A percentile compares a stretch with the other conserved stretches of the same genome.
phyloP scores from a whole-genome alignment of 805 yeast genomes.

The Tetrapisispora pingtungensis region DNA sequence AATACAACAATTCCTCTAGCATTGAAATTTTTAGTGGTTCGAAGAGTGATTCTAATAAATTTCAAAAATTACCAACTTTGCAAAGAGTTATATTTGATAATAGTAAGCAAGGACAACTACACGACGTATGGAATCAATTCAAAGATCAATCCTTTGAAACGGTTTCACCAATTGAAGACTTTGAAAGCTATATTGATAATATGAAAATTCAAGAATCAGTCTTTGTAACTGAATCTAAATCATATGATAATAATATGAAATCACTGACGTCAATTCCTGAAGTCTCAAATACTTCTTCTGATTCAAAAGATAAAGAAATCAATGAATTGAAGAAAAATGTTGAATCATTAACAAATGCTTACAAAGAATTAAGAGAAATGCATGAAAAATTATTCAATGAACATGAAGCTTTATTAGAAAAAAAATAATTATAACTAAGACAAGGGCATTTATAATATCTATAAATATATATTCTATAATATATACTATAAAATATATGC shows the following conservation, averaged over 20 bases:
- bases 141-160: slow-evolving; percentile 19
- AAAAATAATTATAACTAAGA: background rate
- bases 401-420: slow-evolving; percentile 32
- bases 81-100: slow-evolving; percentile 47
- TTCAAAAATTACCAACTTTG: slow-evolving; percentile 43
- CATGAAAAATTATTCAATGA: slow-evolving; percentile 50
- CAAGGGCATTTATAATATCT: background rate
- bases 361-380: slow-evolving; percentile 45
- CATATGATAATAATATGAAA: slow-evolving; percentile 30
- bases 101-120: slow-evolving; percentile 30
- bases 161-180: slow-evolving; percentile 23
- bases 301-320: background rate
- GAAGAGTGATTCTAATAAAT: background rate
- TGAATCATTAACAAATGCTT: slow-evolving; percentile 44
- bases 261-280: slow-evolving; percentile 3
- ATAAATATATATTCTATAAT: no score
- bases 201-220: slow-evolving; percentile 43
- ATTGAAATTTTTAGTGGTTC: slow-evolving; percentile 1
- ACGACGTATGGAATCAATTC: slow-evolving; percentile 33
- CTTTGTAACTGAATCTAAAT: slow-evolving; percentile 36
- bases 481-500: no score
- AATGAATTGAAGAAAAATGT: slow-evolving; percentile 37
- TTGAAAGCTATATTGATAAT: slow-evolving; percentile 40
- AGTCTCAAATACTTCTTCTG: slow-evolving; percentile 1
- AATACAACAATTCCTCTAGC: background rate